phyloP scores from a whole-genome alignment of 2,329 filamentous ascomycete species.

The Ascochyta koolunga region DNA sequence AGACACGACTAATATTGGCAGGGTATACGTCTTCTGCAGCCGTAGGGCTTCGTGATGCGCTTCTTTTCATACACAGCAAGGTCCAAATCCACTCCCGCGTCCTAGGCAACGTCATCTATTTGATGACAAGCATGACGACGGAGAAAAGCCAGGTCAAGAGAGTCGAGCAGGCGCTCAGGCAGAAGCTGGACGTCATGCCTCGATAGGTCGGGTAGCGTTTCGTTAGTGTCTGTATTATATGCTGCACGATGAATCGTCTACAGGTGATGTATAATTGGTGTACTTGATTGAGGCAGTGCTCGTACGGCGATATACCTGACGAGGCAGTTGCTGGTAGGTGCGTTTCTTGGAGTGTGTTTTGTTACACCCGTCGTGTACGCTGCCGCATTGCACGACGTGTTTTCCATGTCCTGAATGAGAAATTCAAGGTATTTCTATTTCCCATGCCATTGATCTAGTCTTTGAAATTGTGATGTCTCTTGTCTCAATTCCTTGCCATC shows the following conservation, averaged over 20 bases:
- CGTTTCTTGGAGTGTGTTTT: background rate
- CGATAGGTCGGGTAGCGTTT: background rate
- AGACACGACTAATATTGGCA: slow-evolving; percentile 17
- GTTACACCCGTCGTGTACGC: slow-evolving; percentile 13
- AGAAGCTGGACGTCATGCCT: slow-evolving; percentile 19
- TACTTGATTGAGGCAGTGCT: slow-evolving; percentile 1
- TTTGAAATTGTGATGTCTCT: too few relatives aligned
- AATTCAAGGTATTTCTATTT: too few relatives aligned
- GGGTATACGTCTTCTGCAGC: slow-evolving; percentile 65
- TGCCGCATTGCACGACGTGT: background rate
- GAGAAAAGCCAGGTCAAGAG: slow-evolving; percentile 19
- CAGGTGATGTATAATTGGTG: background rate
- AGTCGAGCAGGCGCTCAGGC: slow-evolving; percentile 29
- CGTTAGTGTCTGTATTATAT: background rate
- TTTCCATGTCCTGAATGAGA: background rate
- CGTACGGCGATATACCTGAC: background rate
- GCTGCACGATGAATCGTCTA: background rate
- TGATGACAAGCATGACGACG: slow-evolving; percentile 60
- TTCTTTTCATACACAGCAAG: slow-evolving; percentile 49
- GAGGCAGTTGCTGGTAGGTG: slow-evolving; percentile 8
- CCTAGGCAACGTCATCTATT: slow-evolving; percentile 65
- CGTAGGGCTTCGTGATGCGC: slow-evolving; percentile 57
- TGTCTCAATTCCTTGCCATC: too few relatives aligned
- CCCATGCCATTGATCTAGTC: too few relatives aligned
- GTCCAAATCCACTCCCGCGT: slow-evolving; percentile 64